phyloP scores from a whole-genome alignment of 495 filamentous ascomycete genomes.

The Penicillium nucicola region DNA sequence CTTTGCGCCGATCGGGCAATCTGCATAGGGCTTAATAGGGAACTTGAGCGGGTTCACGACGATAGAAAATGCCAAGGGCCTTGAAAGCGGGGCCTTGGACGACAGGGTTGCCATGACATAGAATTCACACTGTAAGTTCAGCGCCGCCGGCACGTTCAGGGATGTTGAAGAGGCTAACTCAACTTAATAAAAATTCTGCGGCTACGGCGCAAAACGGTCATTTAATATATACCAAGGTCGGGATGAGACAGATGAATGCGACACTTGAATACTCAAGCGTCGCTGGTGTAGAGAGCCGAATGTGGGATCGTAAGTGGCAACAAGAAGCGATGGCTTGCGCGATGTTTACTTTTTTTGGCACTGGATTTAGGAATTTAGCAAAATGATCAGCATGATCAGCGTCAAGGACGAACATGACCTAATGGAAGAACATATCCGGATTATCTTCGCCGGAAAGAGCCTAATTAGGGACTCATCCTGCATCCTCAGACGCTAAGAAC shows the following conservation, averaged over 20 bases:
- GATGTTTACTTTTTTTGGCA: constrained; percentile 19
- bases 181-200: constrained; percentile 5
- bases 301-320: neutral
- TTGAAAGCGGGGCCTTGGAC: constrained; percentile 3
- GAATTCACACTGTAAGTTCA: neutral
- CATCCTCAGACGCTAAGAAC: constrained; percentile 1
- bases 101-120: constrained; percentile 2
- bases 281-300: neutral
- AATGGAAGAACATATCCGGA: constrained; percentile 6
- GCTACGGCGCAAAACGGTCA: constrained; percentile 16
- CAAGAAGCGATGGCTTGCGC: neutral
- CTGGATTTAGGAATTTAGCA: constrained; percentile 3
- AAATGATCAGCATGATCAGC: constrained; percentile 24
- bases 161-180: constrained; percentile 2
- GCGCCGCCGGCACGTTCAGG: constrained; percentile 3
- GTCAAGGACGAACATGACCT: constrained; percentile 9
- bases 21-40: constrained; percentile 8
- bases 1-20: constrained; percentile 2
- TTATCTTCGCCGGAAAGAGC: neutral
- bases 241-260: neutral
- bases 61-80: neutral
- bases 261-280: neutral
- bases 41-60: neutral
- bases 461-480: constrained; percentile 12
- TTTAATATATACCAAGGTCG: neutral